Conservation (phyloP, 2,329 filamentous ascomycete genomes). For the Ophiostoma sp. region DNA sequence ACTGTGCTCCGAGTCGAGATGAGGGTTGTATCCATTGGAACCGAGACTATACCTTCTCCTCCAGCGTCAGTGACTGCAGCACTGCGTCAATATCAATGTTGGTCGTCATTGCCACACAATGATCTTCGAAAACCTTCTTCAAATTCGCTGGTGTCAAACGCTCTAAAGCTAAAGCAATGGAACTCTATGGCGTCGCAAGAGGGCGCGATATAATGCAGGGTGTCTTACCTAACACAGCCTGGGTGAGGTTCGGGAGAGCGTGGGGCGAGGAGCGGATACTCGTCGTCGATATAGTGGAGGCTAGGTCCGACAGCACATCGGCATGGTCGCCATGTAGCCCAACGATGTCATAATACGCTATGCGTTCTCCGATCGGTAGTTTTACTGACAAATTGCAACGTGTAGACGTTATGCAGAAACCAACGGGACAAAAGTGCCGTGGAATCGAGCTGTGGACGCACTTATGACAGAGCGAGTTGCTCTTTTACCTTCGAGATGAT, state of each 20-base stretch:
- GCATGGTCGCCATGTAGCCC: too few species aligned
- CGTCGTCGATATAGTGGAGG: too few species aligned
- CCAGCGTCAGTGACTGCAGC: not conserved
- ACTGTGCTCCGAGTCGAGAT: not conserved
- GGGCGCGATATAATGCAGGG: not conserved
- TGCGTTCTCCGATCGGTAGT: too few species aligned
- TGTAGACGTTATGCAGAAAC: too few species aligned
- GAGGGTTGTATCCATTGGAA: not conserved
- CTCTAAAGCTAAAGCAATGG: not conserved
- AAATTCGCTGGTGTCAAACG: not conserved
- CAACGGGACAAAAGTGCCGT: too few species aligned
- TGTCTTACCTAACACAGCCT: not conserved
- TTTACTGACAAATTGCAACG: too few species aligned
- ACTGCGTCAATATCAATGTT: not conserved
- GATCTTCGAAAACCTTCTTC: not conserved
- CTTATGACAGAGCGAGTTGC: too few species aligned
- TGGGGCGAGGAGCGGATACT: not conserved
- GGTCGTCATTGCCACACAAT: not conserved
- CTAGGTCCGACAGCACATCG: too few species aligned
- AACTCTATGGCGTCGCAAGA: not conserved
- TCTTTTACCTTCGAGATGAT: too few species aligned
- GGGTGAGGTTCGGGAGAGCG: not conserved
- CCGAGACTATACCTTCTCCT: not conserved
- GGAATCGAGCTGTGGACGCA: too few species aligned
- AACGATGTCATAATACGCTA: too few species aligned